phyloP scores from a whole-genome alignment of 306 rosid species.

The Rosa multiflora region DNA sequence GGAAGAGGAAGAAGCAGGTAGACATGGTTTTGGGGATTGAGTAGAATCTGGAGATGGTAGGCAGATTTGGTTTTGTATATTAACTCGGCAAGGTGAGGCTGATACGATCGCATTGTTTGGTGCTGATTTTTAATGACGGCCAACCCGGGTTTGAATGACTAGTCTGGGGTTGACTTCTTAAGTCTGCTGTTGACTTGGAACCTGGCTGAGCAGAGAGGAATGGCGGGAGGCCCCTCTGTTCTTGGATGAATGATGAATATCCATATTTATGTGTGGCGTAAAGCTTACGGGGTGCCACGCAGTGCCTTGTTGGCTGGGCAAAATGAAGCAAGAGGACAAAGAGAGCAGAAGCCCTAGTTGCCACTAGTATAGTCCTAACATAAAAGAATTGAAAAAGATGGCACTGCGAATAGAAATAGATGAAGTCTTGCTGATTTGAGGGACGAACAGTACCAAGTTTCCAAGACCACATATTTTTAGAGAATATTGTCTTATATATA shows the following conservation, averaged over 20 bases:
- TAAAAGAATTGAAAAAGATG: no score
- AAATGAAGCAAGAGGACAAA: not conserved
- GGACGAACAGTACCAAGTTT: no score
- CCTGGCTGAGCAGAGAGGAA: not conserved
- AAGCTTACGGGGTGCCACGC: not conserved
- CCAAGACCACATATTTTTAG: no score
- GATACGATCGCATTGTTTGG: not conserved
- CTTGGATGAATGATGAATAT: not conserved
- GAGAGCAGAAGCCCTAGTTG: not conserved
- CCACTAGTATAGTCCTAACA: no score
- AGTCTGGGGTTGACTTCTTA: not conserved
- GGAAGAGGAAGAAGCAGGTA: not conserved
- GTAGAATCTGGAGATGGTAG: not conserved
- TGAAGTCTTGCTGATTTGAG: no score
- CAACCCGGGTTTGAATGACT: not conserved
- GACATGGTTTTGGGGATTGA: slow-evolving; percentile 24
- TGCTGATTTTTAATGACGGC: not conserved
- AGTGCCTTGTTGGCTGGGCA: not conserved
- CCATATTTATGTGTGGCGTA: not conserved
- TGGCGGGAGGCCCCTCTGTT: not conserved
- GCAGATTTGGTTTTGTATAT: not conserved
- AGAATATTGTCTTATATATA: no score
- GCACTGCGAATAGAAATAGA: no score
- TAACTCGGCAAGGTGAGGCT: not conserved
- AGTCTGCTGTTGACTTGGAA: not conserved